Evolutionary conservation across 345 rosid genomes (phyloP), one percentile per base, ranked within the genome.

Genomic region (Theobroma cacao): DNA sequence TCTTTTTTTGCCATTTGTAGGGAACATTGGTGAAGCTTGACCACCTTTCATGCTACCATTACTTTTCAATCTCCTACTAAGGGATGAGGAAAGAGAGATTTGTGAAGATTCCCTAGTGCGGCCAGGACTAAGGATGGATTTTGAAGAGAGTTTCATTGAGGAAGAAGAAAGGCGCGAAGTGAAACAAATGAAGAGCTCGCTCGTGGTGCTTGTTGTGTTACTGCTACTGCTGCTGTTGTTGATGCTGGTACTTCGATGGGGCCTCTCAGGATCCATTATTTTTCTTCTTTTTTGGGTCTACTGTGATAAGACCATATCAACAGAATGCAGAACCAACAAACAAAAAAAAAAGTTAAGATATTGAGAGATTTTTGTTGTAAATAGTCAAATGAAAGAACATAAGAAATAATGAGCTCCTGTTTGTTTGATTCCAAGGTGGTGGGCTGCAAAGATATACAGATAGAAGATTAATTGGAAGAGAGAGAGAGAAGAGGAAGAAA

Each of bases 111-210:
- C 92, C 41, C 90, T 71, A 9, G 83, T 63, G 1, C 89, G 84
- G 15, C 90, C 93, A 1, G 97, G 98, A 77, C 98, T 95, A 41
- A 89, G 92, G 28, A 92, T 89, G 26, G 92, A 90, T 41, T 90
- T 92, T 3, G 97, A 91, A 40, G 98, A 83, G 79, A 95, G 80
- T 82, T 93, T 94, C 98, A 95, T 95, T 79, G 98, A 95, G 62
- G 97, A 92, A 36, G 98, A 91, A 53, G 97, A 91, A 70, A 91
- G 88, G 70, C 97, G 93, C 7, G 98, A 90, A 24, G 95, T 85
- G 88, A 95, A 95, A 75, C 98, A 95, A 70, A 93, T 92, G 86
- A 92, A 91, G 74, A 92, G 91, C 84, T 93, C 97, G 3, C 88
- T 85, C 0, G 86, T 79, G 47, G 80, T 80, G 74, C 20, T 75